phyloP scores from a whole-genome alignment of 768 basidiomycete species.

The Udeniomyces megalosporus region DNA sequence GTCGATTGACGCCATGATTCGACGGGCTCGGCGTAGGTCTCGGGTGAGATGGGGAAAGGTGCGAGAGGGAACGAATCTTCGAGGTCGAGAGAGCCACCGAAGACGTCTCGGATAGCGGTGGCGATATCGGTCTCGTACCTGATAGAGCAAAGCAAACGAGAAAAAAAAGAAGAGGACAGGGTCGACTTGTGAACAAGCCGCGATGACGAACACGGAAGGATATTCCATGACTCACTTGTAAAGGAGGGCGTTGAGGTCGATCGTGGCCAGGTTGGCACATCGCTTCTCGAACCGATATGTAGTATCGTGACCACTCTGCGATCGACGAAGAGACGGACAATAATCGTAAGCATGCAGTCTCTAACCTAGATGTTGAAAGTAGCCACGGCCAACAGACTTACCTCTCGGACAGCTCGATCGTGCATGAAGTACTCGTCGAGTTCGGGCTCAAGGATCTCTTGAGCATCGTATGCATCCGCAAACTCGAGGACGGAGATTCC shows the following conservation, averaged over 20 bases:
- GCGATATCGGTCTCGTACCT: slow-evolving; percentile 91
- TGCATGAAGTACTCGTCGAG: slow-evolving; percentile 96
- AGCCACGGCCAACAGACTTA: slow-evolving; percentile 38
- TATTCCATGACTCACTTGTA: slow-evolving; percentile 55
- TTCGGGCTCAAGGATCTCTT: slow-evolving; percentile 60
- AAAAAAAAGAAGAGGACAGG: not conserved
- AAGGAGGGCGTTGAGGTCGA: slow-evolving; percentile 84
- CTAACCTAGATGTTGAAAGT: no score
- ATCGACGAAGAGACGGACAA: not conserved
- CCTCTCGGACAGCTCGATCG: slow-evolving; percentile 90
- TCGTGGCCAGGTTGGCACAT: slow-evolving; percentile 89
- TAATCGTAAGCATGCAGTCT: no score
- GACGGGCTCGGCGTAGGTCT: slow-evolving; percentile 41
- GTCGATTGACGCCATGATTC: slow-evolving; percentile 20
- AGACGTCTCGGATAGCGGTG: slow-evolving; percentile 89
- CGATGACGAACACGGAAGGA: not conserved
- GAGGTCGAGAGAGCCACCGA: slow-evolving; percentile 77
- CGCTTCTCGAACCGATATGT: slow-evolving; percentile 95
- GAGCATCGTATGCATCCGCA: slow-evolving; percentile 86
- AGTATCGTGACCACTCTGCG: slow-evolving; percentile 46
- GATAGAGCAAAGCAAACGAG: not conserved
- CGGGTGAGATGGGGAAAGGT: slow-evolving; percentile 54
- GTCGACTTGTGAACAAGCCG: not conserved
- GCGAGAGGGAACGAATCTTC: slow-evolving; percentile 82
- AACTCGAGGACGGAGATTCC: slow-evolving; percentile 90